phyloP scores from a whole-genome alignment of 495 filamentous ascomycete species.

The Talaromyces nanjingensis region DNA sequence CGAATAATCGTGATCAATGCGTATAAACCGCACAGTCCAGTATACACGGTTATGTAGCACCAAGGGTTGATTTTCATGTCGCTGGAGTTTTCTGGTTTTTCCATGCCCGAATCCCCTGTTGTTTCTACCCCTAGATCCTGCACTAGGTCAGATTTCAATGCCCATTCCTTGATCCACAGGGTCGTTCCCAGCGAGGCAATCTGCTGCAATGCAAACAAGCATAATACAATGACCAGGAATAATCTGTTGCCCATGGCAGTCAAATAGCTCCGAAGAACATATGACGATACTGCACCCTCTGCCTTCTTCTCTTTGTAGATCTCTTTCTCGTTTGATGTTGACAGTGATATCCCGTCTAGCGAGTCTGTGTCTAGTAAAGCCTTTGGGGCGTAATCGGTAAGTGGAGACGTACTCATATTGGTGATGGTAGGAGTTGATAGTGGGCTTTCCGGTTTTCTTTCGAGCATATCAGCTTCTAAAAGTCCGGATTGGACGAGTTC shows the following conservation, averaged over 20 bases:
- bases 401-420: no score
- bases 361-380: neutral
- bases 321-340: no score
- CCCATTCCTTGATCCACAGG: slow-evolving; percentile 5
- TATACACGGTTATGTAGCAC: slow-evolving; percentile 39
- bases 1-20: slow-evolving; percentile 50
- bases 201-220: neutral
- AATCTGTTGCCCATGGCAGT: neutral
- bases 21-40: slow-evolving; percentile 48
- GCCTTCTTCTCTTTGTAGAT: neutral
- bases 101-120: no score
- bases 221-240: neutral
- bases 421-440: no score
- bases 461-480: neutral
- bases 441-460: neutral
- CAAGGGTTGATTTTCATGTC: neutral
- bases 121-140: no score
- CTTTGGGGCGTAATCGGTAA: no score
- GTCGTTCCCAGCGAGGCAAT: neutral
- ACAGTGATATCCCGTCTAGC: no score
- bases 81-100: no score
- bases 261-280: neutral
- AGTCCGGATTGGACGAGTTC: neutral
- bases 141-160: neutral
- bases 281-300: neutral